Base-by-base conservation (phyloP, 1,139 yeast genomes). In the Blastobotrys capitulatus region DNA sequence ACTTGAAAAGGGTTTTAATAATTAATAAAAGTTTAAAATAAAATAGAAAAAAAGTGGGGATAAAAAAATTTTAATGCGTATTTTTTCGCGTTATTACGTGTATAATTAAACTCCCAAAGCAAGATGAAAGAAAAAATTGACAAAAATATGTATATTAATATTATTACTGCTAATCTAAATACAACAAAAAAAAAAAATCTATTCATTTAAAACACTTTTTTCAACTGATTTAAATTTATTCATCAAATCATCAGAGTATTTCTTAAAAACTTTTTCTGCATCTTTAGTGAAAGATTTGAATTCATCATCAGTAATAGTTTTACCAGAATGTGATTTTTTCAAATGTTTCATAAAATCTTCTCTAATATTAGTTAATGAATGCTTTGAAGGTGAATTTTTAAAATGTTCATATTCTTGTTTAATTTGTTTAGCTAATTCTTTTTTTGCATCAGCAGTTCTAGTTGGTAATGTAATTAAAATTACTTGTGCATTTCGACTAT, bases 381-480 rank as follows among this genome's bases (percentile, higher is more conserved):
- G 65, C 50, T 74, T 75, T 16, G 73, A 66, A 1, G 73, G 68
- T 12, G 85, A 79, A 55, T 77, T 78, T 55, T 80, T 82, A 67
- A 74, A 81, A 52, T 75, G 77, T 58, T 88, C 96, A 58, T 73
- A 80, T 6, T 76, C 73, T 18, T 74, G 76, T 63, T 88, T 66
- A 58, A 60, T 44, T 26, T 86, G 74, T 61, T 82, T 84, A 13
- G 75, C 76, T 53, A 75, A 72, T 47, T 76, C 80, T 50, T 75
- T 70, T 60, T 85, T 82, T 25, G 83, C 72, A 52, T 86, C 95
- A 2, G 83, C 76, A 8, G 90, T 83, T 27, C 82, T 75, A 20
- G 88, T 83, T 31, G 95, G 95, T 52, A 88, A 71, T 1, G 88
- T 80, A 10, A 88, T 82, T 57, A 80, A 82, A 61, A 90, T 71